These are phyloP conservation scores for Celoporthe dispersa DNA, from an alignment of 2,329 filamentous ascomycete species.

Conservation along the genomic window DNA sequence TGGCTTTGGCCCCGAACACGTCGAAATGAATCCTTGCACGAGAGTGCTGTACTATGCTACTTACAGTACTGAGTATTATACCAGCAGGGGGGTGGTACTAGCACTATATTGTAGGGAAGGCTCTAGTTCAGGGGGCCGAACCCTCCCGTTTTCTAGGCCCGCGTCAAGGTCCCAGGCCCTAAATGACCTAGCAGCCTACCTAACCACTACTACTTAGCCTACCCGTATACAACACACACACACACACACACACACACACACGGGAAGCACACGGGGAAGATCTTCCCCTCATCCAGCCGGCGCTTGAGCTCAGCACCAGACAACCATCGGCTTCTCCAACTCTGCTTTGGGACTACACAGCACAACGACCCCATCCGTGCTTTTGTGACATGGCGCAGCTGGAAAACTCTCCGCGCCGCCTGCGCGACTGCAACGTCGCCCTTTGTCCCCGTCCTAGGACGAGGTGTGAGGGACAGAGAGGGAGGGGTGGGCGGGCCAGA, in stretches of 20 bases:
- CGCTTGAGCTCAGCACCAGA: background rate
- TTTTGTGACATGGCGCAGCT: conserved; percentile 23
- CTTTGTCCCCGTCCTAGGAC: conserved; percentile 20
- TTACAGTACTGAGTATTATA: background rate
- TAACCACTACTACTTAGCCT: background rate
- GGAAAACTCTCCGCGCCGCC: conserved; percentile 18
- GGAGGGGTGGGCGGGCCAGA: background rate
- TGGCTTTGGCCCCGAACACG: conserved; percentile 9
- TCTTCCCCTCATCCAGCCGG: background rate
- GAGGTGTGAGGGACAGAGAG: conserved; percentile 15
- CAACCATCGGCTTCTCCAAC: background rate
- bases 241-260: too few species aligned
- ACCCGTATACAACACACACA: too few species aligned
- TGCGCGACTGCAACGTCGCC: conserved; percentile 14
- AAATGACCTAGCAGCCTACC: background rate
- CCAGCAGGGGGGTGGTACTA: too few species aligned
- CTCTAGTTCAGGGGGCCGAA: background rate
- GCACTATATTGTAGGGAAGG: background rate
- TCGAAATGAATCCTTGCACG: conserved; percentile 18
- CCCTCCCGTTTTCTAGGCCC: background rate
- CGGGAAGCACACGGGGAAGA: background rate
- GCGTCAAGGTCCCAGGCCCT: background rate
- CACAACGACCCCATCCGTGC: background rate
- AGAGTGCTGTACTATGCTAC: conserved; percentile 5
- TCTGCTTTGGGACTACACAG: conserved; percentile 8